A percentile compares a stretch with the other conserved stretches of the same genome.
These are phyloP conservation scores for Beauveria sp. DNA, from an alignment of 2,329 filamentous ascomycete species.

Conservation along the genomic window DNA sequence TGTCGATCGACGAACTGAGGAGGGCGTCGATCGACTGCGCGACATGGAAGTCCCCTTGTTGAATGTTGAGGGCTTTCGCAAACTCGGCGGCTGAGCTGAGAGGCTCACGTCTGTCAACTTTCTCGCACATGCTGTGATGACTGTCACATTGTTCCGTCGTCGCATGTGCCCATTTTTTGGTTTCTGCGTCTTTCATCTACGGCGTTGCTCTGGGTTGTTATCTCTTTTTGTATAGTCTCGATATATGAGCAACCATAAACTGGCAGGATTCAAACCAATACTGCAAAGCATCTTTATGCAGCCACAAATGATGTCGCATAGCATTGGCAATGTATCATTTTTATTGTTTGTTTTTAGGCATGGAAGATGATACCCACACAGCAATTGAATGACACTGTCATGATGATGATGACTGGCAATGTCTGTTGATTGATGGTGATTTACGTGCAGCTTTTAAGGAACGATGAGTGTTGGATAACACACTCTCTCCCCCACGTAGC, in stretches of 20 bases:
- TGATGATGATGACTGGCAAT: too few species aligned
- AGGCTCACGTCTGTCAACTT: conserved; percentile 6
- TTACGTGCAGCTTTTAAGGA: not conserved
- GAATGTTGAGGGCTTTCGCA: conserved; percentile 35
- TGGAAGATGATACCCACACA: conserved; percentile 2
- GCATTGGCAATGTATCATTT: not conserved
- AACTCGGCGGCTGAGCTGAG: conserved; percentile 22
- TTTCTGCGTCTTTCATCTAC: not conserved
- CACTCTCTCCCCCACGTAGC: too few species aligned
- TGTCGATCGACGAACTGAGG: conserved; percentile 65
- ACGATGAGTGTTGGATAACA: too few species aligned
- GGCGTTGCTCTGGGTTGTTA: not conserved
- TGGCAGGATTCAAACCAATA: not conserved
- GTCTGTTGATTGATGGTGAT: not conserved
- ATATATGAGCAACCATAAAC: not conserved
- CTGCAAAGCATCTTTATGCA: not conserved
- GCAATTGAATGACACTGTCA: not conserved
- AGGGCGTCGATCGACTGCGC: conserved; percentile 59
- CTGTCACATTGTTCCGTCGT: not conserved
- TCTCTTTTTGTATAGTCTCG: conserved; percentile 1
- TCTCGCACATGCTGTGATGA: too few species aligned
- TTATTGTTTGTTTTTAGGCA: not conserved
- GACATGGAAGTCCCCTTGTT: conserved; percentile 54
- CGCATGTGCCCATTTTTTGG: not conserved
- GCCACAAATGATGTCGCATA: not conserved